These are phyloP conservation scores for Rhexocercosporidium sp. DNA, from an alignment of 2,329 filamentous ascomycete species.

Conservation along the genomic window DNA sequence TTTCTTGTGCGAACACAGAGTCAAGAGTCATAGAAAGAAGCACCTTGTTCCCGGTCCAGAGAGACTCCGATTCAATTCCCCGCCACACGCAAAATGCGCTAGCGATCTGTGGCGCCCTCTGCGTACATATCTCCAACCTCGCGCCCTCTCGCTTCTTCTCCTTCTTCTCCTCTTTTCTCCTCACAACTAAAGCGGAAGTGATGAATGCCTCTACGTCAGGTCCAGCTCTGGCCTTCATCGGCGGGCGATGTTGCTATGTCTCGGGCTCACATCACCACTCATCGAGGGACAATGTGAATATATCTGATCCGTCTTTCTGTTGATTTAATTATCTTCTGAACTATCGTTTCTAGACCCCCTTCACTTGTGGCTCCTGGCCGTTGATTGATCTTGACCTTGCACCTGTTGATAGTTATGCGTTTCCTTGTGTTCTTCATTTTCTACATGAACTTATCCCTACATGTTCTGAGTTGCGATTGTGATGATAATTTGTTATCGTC, in stretches of 20 bases:
- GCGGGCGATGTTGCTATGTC: slow-evolving; percentile 70
- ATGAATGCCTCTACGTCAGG: slow-evolving; percentile 68
- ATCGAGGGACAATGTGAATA: slow-evolving; percentile 65
- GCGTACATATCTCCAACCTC: slow-evolving; percentile 9
- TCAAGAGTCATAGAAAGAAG: slow-evolving; percentile 3
- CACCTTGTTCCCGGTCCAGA: background rate
- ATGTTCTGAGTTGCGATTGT: background rate
- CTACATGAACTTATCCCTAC: background rate
- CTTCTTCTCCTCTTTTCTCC: slow-evolving; percentile 50
- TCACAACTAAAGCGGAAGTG: slow-evolving; percentile 81
- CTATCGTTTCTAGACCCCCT: slow-evolving; percentile 24
- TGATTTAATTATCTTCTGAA: slow-evolving; percentile 40
- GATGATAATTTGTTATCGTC: background rate
- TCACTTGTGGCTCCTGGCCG: slow-evolving; percentile 12
- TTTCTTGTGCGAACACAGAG: slow-evolving; percentile 5
- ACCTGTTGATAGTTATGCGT: background rate
- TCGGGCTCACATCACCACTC: slow-evolving; percentile 68
- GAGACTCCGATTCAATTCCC: slow-evolving; percentile 3
- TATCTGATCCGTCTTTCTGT: slow-evolving; percentile 60
- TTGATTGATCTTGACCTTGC: slow-evolving; percentile 5
- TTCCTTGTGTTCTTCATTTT: background rate
- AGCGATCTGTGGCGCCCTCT: background rate
- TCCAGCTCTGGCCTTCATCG: slow-evolving; percentile 57
- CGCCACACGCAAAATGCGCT: slow-evolving; percentile 8
- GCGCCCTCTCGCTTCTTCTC: background rate